Conservation (phyloP, 805 yeast genomes). For the Metschnikowia kunwiensis region DNA sequence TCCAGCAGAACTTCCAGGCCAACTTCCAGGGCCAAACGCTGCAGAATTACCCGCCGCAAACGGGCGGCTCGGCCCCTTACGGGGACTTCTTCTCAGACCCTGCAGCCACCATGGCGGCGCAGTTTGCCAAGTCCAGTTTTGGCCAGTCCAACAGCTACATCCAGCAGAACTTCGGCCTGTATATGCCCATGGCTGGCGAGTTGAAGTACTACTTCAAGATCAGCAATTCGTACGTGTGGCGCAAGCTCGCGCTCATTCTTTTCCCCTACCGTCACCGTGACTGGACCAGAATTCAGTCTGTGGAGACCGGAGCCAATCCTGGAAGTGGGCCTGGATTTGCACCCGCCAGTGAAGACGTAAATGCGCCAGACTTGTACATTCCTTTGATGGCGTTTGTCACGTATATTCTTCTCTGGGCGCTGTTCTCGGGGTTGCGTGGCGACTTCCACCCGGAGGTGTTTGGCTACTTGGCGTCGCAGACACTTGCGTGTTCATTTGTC, state of each 20-base stretch:
- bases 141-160: conserved; percentile 76
- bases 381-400: conserved; percentile 93
- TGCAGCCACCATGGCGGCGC: conserved; percentile 79
- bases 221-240: conserved; percentile 78
- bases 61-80: conserved; percentile 19
- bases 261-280: conserved; percentile 84
- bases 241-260: conserved; percentile 67
- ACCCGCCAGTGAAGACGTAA: conserved; percentile 80
- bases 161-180: conserved; percentile 62
- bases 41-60: conserved; percentile 22
- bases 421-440: conserved; percentile 80
- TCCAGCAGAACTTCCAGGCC: conserved; percentile 32
- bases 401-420: conserved; percentile 78
- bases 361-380: conserved; percentile 94
- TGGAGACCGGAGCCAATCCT: conserved; percentile 15
- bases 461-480: conserved; percentile 82
- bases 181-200: conserved; percentile 49
- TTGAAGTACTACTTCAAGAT: conserved; percentile 89
- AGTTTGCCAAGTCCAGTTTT: conserved; percentile 82
- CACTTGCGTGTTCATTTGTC: conserved; percentile 73
- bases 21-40: conserved; percentile 45
- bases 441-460: conserved; percentile 90
- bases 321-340: conserved; percentile 43
- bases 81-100: conserved; percentile 67
- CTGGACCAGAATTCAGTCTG: conserved; percentile 62